Evolutionary conservation across 257 asterid genomes (phyloP), one percentile per base, ranked within the genome.

Genomic region (Capsicum baccatum): DNA sequence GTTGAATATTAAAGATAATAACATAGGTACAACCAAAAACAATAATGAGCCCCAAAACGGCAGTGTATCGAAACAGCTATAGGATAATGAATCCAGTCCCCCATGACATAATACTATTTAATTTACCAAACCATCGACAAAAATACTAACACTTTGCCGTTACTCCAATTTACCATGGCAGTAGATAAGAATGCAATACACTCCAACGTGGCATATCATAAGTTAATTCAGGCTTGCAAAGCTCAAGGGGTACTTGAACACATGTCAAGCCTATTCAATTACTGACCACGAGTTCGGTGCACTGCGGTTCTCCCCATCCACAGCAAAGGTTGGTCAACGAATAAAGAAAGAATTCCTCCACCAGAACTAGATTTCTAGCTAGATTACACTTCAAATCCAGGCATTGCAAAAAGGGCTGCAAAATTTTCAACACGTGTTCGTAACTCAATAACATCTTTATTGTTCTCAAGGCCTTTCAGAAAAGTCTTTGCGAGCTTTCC

Each of bases 351-450:
- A 76, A 54, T 54, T 54, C 48, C 62, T 26, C 81, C 48, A 52
- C 81, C 59, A 62, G 50, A 15, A 64, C 79, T 0, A 83, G 17
- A 52, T 54, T 58, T 58, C 85, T 64, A 21, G 37, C 17, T 39
- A 69, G 62, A 71, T 89, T 79, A 92, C 66, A 85, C 86, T 78
- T 94, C 98, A 87, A 91, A 94, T 58, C 98, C 99, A 8, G 98
- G 99, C 97, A 97, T 85, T 1, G 93, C 98, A 88, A 94, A 97
- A 85, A 92, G 97, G 26, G 97, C 82, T 13, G 98, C 98, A 69
- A 97, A 97, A 85, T 87, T 87, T 87, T 97, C 97, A 79, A 95
- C 98, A n/a, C 93, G 92, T 19, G 89, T 37, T 62, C 90, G 90
- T 57, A 96, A 97, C 85, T 93, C 97, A 19, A 88, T 52, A 37